Conservation (phyloP, 1,284 basidiomycete genomes). For the Takashimella koratensis region DNA sequence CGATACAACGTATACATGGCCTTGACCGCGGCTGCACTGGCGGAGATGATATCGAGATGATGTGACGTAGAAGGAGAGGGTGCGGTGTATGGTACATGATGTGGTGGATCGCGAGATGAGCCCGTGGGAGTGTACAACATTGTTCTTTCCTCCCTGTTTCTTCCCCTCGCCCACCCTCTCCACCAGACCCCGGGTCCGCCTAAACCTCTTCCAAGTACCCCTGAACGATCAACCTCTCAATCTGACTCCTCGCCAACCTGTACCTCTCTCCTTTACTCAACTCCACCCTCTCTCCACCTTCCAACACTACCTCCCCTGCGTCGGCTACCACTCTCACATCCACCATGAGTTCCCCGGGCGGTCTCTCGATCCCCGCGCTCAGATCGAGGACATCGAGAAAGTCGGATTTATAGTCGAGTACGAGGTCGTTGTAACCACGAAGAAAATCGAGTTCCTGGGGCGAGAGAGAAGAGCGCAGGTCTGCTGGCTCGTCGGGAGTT, state of each 20-base stretch:
- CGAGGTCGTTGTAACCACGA: slow-evolving; percentile 71
- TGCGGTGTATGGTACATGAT: no score
- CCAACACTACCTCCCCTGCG: slow-evolving; percentile 84
- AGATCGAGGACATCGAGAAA: slow-evolving; percentile 84
- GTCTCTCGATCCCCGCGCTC: slow-evolving; percentile 67
- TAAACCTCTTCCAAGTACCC: slow-evolving; percentile 71
- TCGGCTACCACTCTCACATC: slow-evolving; percentile 59
- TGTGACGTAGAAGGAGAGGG: no score
- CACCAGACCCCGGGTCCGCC: no score
- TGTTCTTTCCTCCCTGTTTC: no score
- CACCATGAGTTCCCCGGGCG: slow-evolving; percentile 53
- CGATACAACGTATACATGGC: no score
- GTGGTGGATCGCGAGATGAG: no score
- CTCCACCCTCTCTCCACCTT: slow-evolving; percentile 73
- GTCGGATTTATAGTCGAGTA: slow-evolving; percentile 79
- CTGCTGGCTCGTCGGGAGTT: slow-evolving; percentile 29
- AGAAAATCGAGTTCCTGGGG: slow-evolving; percentile 90
- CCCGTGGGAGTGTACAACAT: no score
- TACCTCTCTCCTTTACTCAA: slow-evolving; percentile 85
- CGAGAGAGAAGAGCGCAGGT: slow-evolving; percentile 72
- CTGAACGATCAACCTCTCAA: slow-evolving; percentile 87
- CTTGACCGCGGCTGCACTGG: no score
- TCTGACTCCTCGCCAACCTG: slow-evolving; percentile 75
- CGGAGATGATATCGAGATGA: no score
- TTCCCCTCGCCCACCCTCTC: no score